phyloP scores from a whole-genome alignment of 805 yeast species.

The Metschnikowia kunwiensis region DNA sequence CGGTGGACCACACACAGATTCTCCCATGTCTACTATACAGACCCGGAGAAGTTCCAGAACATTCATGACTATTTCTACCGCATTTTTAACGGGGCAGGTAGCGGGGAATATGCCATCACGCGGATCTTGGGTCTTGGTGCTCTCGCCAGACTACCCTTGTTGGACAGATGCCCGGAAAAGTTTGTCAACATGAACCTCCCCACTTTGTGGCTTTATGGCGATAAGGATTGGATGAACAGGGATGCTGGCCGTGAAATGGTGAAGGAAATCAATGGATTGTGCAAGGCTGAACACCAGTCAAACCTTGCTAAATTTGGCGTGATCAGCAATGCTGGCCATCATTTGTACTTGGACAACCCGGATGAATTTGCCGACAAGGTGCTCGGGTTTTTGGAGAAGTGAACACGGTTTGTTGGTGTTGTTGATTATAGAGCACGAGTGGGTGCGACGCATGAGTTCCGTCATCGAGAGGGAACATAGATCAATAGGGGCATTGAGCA shows the following conservation, averaged over 20 bases:
- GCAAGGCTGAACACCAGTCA: conserved; percentile 10
- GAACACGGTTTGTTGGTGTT: no score
- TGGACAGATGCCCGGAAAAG: conserved; percentile 46
- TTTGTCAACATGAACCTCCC: conserved; percentile 43
- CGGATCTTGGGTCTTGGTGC: conserved; percentile 60
- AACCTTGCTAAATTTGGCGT: conserved; percentile 25
- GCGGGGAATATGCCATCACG: conserved; percentile 65
- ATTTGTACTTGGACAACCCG: conserved; percentile 52
- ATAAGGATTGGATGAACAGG: conserved; percentile 68
- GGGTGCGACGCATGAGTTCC: no score
- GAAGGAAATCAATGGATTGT: conserved; percentile 21
- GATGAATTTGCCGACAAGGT: conserved; percentile 29
- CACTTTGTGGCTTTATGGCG: conserved; percentile 63
- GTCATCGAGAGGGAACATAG: no score
- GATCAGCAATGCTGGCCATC: conserved; percentile 50
- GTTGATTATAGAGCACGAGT: no score
- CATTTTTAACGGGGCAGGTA: conserved; percentile 51
- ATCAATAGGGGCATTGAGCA: no score
- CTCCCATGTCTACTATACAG: conserved; percentile 38
- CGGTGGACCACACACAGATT: conserved; percentile 51
- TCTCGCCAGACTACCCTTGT: conserved; percentile 52
- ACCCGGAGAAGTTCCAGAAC: conserved; percentile 34
- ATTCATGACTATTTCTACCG: conserved; percentile 56
- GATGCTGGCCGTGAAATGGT: conserved; percentile 47
- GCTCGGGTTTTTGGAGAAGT: conserved; percentile 26